phyloP scores from a whole-genome alignment of 768 basidiomycete species.

The Phlegmacium glaucopus region DNA sequence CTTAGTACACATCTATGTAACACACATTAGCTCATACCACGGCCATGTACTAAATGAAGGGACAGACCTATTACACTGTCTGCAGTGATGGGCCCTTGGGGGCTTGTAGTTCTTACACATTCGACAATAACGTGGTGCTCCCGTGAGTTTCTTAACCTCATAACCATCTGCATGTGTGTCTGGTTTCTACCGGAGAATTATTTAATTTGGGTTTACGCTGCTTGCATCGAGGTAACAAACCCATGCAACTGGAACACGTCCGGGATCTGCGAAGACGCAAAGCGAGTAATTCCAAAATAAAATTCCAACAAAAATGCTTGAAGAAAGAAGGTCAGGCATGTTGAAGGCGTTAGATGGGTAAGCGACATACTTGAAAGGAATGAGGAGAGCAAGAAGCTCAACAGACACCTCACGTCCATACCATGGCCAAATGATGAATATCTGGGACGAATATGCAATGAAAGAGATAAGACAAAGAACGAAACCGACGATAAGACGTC shows the following conservation, averaged over 20 bases:
- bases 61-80: constrained; percentile 75
- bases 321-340: constrained; percentile 4
- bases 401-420: constrained; percentile 74
- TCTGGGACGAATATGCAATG: constrained; percentile 85
- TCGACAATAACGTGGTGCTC: constrained; percentile 80
- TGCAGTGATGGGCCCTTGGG: constrained; percentile 90
- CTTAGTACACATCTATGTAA: constrained; percentile 71
- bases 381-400: constrained; percentile 70
- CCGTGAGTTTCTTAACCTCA: constrained; percentile 89
- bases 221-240: constrained; percentile 38
- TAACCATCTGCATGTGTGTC: constrained; percentile 68
- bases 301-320: constrained; percentile 70
- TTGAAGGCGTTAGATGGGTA: constrained; percentile 1
- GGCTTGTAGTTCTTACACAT: constrained; percentile 85
- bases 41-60: not conserved
- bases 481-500: constrained; percentile 61
- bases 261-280: constrained; percentile 82
- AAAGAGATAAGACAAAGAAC: constrained; percentile 77
- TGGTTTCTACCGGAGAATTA: constrained; percentile 54
- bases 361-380: constrained; percentile 84
- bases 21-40: not conserved
- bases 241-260: constrained; percentile 76
- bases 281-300: constrained; percentile 88
- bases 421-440: constrained; percentile 92
- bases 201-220: not conserved